phyloP scores from a whole-genome alignment of 306 rosid genomes.

The Prunus mongolica region DNA sequence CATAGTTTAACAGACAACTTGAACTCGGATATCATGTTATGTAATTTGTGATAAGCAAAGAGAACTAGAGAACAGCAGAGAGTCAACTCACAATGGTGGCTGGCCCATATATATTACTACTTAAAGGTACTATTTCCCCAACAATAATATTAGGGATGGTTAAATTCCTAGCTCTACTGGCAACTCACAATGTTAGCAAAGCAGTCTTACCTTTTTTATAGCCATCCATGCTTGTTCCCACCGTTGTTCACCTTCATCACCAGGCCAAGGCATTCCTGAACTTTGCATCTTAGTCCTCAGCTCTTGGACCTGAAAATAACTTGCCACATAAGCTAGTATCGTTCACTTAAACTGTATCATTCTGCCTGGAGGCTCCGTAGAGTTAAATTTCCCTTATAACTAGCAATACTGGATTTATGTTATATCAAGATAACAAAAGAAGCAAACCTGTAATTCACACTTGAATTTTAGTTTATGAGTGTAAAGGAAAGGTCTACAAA shows the following conservation, averaged over 20 bases:
- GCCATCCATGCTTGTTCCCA: slow-evolving; percentile 97
- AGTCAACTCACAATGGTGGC: not conserved
- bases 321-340: slow-evolving; percentile 21
- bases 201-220: slow-evolving; percentile 68
- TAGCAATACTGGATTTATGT: not conserved
- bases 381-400: not conserved
- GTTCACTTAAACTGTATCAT: slow-evolving; percentile 16
- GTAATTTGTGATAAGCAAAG: not conserved
- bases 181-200: not conserved
- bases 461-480: not conserved
- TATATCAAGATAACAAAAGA: slow-evolving; percentile 1
- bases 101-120: not conserved
- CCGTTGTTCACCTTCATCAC: slow-evolving; percentile 88
- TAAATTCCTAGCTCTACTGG: slow-evolving; percentile 8
- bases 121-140: not conserved
- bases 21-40: not conserved
- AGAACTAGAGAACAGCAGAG: not conserved
- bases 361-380: slow-evolving; percentile 4
- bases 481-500: slow-evolving; percentile 4
- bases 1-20: not conserved
- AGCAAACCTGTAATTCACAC: not conserved
- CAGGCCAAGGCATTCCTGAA: slow-evolving; percentile 99
- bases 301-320: slow-evolving; percentile 69
- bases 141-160: not conserved
- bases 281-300: slow-evolving; percentile 72